These are phyloP conservation scores for Solanum etuberosum DNA, from an alignment of 257 asterid genomes.

Conservation along the genomic window DNA sequence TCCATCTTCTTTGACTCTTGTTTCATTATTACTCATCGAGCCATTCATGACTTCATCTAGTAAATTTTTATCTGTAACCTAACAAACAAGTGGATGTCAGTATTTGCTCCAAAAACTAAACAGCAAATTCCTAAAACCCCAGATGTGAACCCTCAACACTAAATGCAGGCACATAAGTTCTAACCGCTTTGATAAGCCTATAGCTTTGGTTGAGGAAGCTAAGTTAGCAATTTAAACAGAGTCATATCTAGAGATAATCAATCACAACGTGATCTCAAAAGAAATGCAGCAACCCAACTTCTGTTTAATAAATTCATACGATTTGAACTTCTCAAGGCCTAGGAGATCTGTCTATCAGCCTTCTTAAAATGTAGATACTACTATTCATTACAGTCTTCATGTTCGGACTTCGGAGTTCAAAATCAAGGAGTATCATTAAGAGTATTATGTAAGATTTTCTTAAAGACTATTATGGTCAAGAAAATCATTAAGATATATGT, in stretches of 20 bases:
- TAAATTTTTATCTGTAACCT: constrained; percentile 92
- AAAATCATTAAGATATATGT: background rate
- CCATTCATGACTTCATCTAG: constrained; percentile 78
- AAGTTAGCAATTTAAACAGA: background rate
- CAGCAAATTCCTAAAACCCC: background rate
- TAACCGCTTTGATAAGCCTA: background rate
- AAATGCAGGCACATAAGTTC: background rate
- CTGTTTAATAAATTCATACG: background rate
- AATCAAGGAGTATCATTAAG: background rate
- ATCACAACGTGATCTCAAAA: background rate
- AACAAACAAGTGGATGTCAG: constrained; percentile 20
- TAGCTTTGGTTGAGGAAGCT: background rate
- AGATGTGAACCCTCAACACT: background rate
- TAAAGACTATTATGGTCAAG: background rate
- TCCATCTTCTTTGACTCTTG: constrained; percentile 78
- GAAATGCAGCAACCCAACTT: background rate
- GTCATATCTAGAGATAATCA: background rate
- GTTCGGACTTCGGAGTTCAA: background rate
- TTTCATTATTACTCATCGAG: constrained; percentile 66
- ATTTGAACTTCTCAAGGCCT: background rate
- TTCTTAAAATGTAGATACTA: background rate
- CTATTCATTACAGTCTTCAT: background rate
- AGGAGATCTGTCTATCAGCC: background rate
- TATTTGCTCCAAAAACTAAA: background rate
- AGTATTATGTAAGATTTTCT: background rate